These are phyloP conservation scores for Pseudogymnoascus destructans DNA, from an alignment of 2,329 filamentous ascomycete species.

Conservation along the genomic window DNA sequence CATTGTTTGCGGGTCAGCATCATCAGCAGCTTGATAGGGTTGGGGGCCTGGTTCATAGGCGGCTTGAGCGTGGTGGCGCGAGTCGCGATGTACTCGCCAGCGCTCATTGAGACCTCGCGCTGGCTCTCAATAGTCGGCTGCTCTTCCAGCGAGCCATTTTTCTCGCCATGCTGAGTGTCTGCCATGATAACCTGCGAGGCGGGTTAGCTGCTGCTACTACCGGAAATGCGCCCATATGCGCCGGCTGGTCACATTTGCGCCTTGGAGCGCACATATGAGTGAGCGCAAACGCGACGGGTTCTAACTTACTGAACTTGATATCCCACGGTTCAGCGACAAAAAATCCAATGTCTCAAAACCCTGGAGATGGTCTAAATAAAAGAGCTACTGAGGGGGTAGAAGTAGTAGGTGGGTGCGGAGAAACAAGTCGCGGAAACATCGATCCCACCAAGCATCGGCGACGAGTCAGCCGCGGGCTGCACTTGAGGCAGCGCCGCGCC, in stretches of 20 bases:
- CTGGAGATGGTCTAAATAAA: not conserved
- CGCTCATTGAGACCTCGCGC: constrained; percentile 11
- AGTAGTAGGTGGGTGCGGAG: not conserved
- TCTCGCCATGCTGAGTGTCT: not conserved
- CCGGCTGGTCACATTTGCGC: not conserved
- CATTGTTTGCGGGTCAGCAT: constrained; percentile 54
- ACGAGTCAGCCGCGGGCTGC: constrained; percentile 10
- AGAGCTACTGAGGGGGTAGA: not conserved
- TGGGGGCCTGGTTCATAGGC: constrained; percentile 47
- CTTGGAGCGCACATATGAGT: not conserved
- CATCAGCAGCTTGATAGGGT: constrained; percentile 56
- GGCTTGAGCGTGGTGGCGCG: constrained; percentile 44
- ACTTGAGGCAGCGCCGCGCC: constrained; percentile 15
- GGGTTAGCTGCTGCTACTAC: not conserved
- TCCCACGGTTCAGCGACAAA: not conserved
- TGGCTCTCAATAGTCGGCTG: not conserved
- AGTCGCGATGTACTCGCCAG: constrained; percentile 35
- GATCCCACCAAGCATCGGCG: not conserved
- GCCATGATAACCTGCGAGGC: not conserved
- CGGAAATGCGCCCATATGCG: not conserved
- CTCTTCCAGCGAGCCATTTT: not conserved
- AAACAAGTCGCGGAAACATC: not conserved
- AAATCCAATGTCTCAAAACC: not conserved
- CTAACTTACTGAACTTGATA: not conserved
- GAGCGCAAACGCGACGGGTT: not conserved